These are phyloP conservation scores for Kurtzmaniella quercitrusa DNA, from an alignment of 1,139 yeast genomes.

Conservation along the genomic window DNA sequence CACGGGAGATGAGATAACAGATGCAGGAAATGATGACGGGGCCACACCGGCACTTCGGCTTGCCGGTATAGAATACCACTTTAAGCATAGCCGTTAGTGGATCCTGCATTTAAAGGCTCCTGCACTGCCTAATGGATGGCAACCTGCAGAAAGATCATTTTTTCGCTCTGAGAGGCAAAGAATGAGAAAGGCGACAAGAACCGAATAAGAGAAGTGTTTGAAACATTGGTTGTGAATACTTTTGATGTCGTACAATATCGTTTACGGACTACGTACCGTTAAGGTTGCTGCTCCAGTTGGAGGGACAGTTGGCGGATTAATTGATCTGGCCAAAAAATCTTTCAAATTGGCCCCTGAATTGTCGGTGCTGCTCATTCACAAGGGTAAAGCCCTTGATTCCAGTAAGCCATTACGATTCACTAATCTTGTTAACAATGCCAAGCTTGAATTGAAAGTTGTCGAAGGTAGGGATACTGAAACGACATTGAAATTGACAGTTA, in stretches of 20 bases:
- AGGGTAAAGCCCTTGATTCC: conserved; percentile 28
- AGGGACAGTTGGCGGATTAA: conserved; percentile 28
- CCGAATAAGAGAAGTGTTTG: too few species aligned
- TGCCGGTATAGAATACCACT: neutral
- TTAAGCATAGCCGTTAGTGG: neutral
- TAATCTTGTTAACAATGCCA: conserved; percentile 28
- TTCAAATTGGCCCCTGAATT: conserved; percentile 17
- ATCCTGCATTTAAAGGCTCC: neutral
- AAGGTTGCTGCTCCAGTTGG: conserved; percentile 19
- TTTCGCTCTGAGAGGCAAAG: neutral
- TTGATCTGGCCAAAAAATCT: conserved; percentile 21
- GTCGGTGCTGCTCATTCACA: conserved; percentile 24
- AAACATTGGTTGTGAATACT: too few species aligned
- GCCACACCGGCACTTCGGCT: too few species aligned
- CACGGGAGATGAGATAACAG: neutral
- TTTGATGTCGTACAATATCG: conserved; percentile 5
- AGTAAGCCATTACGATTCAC: conserved; percentile 33
- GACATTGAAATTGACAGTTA: conserved; percentile 21
- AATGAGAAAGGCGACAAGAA: neutral
- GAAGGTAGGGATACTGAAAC: conserved; percentile 14
- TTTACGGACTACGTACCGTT: conserved; percentile 2
- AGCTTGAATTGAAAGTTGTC: conserved; percentile 20
- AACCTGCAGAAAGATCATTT: too few species aligned
- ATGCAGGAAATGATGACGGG: neutral
- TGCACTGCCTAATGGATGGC: neutral